Evolutionary conservation across 2,329 filamentous ascomycete species (phyloP).

Genomic region (Karstenula rhodostoma): DNA sequence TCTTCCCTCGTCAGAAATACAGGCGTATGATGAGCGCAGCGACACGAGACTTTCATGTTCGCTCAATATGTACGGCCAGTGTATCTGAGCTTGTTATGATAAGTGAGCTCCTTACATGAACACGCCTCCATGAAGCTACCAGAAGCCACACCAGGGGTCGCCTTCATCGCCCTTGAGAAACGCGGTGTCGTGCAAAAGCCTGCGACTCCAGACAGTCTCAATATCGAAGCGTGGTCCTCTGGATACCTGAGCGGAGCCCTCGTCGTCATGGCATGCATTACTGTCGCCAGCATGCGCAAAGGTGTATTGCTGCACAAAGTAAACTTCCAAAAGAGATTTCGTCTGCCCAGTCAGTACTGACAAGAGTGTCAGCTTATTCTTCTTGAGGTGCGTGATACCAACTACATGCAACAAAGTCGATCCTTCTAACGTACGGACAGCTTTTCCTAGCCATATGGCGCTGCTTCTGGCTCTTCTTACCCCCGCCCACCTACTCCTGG

Average conservation of each 20-base stretch:
- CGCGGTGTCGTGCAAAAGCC: background rate
- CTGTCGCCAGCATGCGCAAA: constrained; percentile 58
- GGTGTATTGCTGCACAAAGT: constrained; percentile 58
- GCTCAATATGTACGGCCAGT: background rate
- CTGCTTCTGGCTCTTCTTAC: constrained; percentile 67
- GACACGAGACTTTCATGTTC: background rate
- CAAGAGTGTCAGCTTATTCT: background rate
- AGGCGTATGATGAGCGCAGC: background rate
- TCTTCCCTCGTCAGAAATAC: background rate
- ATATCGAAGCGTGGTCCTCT: constrained; percentile 52
- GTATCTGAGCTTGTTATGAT: background rate
- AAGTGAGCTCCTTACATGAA: background rate
- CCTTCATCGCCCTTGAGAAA: background rate
- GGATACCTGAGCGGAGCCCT: constrained; percentile 52
- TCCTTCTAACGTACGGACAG: constrained; percentile 39
- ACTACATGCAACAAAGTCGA: background rate
- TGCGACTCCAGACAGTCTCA: constrained; percentile 34
- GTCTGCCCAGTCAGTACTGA: background rate
- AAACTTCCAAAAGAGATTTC: background rate
- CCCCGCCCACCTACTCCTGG: constrained; percentile 67
- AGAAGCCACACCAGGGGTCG: background rate
- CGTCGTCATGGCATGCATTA: constrained; percentile 58
- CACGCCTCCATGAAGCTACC: background rate
- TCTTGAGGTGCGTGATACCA: background rate
- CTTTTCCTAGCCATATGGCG: constrained; percentile 65